A percentile compares a stretch with the other conserved stretches of the same genome.
Evolutionary conservation across 345 rosid species (phyloP).

Genomic region (Rhodamnia rubescens): DNA sequence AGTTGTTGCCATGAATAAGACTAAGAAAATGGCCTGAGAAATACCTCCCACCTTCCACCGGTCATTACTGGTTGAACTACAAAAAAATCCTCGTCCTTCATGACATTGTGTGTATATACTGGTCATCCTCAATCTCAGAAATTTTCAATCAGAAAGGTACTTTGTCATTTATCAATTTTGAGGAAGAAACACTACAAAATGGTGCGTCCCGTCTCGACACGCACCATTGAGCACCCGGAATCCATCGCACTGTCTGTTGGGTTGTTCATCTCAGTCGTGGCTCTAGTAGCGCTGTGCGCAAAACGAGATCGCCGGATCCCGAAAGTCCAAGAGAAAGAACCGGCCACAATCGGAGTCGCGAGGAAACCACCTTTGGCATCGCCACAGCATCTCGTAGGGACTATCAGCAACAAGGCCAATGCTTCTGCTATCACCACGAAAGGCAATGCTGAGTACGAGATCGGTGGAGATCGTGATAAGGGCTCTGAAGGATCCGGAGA

Average conservation of each 20-base stretch:
- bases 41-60: neutral
- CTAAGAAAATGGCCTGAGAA: neutral
- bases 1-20: neutral
- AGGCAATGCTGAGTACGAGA: neutral
- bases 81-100: neutral
- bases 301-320: constrained; percentile 1
- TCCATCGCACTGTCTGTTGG: constrained; percentile 1
- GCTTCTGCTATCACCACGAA: neutral
- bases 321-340: neutral
- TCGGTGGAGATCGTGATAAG: neutral
- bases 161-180: neutral
- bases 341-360: neutral
- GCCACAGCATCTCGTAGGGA: constrained; percentile 2
- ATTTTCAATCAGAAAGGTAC: neutral
- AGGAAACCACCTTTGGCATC: neutral
- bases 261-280: constrained; percentile 6
- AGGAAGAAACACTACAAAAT: neutral
- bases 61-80: neutral
- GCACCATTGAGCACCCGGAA: neutral
- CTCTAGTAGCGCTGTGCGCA: constrained; percentile 14
- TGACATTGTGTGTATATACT: neutral
- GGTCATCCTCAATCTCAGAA: neutral
- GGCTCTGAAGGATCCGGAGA: constrained; percentile 20
- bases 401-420: neutral
- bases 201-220: neutral